Conservation (phyloP, 2,329 filamentous ascomycete species). For the Chaetomiaceae sp. region DNA sequence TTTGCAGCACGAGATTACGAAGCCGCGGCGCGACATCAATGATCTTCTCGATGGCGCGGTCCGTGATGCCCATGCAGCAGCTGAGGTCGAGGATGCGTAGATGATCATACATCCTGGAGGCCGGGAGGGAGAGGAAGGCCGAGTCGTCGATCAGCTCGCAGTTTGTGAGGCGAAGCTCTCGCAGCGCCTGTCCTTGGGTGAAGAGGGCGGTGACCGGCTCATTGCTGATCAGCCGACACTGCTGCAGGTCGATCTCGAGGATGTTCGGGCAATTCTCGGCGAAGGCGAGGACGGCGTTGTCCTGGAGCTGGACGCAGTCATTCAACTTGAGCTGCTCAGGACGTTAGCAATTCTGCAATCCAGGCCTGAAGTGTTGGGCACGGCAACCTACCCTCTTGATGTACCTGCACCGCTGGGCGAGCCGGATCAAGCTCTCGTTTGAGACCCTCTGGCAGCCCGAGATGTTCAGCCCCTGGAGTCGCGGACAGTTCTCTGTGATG, state of each 20-base stretch:
- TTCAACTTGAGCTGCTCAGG: conserved; percentile 78
- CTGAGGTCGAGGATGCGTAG: conserved; percentile 92
- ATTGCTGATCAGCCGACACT: conserved; percentile 77
- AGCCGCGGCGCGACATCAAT: conserved; percentile 81
- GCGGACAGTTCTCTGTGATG: conserved; percentile 75
- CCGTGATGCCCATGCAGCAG: conserved; percentile 77
- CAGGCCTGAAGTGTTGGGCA: neutral
- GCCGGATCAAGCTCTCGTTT: conserved; percentile 74
- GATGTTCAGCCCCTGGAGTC: conserved; percentile 89
- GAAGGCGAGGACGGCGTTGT: conserved; percentile 78
- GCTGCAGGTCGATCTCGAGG: conserved; percentile 91
- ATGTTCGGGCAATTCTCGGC: conserved; percentile 86
- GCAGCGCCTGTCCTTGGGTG: conserved; percentile 72
- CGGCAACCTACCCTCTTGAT: conserved; percentile 69
- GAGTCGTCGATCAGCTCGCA: conserved; percentile 80
- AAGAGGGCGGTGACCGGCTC: conserved; percentile 78
- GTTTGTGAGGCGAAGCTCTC: conserved; percentile 81
- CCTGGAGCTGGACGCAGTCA: conserved; percentile 78
- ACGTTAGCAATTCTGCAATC: conserved; percentile 8
- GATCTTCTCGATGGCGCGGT: conserved; percentile 83
- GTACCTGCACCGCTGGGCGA: conserved; percentile 78
- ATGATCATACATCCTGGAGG: conserved; percentile 70
- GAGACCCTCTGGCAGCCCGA: conserved; percentile 80
- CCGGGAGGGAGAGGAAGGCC: conserved; percentile 78
- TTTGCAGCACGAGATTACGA: conserved; percentile 88